These are phyloP conservation scores for Jaltomata sinuosa DNA, from an alignment of 257 asterid species.

Conservation along the genomic window DNA sequence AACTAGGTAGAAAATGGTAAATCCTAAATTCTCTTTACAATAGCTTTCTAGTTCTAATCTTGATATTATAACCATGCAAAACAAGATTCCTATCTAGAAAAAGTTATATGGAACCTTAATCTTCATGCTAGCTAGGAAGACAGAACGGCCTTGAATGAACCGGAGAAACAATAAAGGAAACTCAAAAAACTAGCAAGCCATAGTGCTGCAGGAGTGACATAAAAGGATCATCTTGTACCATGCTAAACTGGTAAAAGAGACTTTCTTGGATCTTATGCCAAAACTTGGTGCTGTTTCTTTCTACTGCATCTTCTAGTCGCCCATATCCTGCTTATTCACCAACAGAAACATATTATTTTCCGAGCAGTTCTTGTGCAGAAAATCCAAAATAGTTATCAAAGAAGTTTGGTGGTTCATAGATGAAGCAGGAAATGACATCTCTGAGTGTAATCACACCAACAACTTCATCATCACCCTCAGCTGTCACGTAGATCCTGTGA, in stretches of 20 bases:
- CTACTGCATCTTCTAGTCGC: not conserved
- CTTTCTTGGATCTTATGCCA: not conserved
- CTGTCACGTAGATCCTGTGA: conserved; percentile 69
- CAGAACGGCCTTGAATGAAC: not conserved
- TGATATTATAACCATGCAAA: not conserved
- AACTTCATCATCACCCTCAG: conserved; percentile 26
- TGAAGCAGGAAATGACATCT: conserved; percentile 82
- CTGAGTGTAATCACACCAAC: conserved; percentile 69
- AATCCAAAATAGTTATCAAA: conserved; percentile 56
- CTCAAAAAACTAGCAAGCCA: not conserved
- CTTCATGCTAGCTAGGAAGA: not conserved
- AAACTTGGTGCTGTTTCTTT: not conserved
- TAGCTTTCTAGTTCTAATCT: not conserved
- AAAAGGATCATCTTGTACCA: not conserved
- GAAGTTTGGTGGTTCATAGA: conserved; percentile 70
- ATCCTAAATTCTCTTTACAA: not conserved
- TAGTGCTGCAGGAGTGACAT: not conserved
- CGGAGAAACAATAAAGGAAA: not conserved
- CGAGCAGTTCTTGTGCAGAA: conserved; percentile 52
- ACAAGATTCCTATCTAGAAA: not conserved
- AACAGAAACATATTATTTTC: conserved; percentile 1
- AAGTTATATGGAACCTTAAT: not conserved
- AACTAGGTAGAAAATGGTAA: not conserved
- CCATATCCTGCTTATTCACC: not conserved
- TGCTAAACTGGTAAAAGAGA: not conserved